phyloP scores from a whole-genome alignment of 352 stramenopile genomes.

The Pythium dissotocum region DNA sequence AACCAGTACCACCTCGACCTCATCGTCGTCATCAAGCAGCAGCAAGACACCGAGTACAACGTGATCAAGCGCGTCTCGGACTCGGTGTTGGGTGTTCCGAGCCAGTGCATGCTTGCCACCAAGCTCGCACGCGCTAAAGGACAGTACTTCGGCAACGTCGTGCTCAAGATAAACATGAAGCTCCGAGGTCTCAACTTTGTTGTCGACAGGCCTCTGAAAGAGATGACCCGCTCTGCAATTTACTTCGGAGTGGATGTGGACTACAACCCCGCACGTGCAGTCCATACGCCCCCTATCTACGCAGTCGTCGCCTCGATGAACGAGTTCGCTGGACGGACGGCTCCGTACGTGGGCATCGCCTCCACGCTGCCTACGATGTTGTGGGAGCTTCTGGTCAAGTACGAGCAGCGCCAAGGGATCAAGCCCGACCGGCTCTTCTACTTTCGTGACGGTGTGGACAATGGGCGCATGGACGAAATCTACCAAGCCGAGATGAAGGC shows the following conservation, averaged over 20 bases:
- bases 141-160: conserved; percentile 71
- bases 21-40: conserved; percentile 60
- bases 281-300: conserved; percentile 67
- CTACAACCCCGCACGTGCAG: conserved; percentile 44
- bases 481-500: conserved; percentile 17
- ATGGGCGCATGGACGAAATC: conserved; percentile 8
- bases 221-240: conserved; percentile 62
- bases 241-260: conserved; percentile 81
- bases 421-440: conserved; percentile 14
- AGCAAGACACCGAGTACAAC: conserved; percentile 46
- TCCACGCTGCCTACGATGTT: conserved; percentile 6
- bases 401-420: conserved; percentile 2
- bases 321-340: conserved; percentile 62
- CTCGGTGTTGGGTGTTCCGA: conserved; percentile 62
- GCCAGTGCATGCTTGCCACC: conserved; percentile 63
- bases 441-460: conserved; percentile 19
- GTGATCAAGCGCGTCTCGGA: conserved; percentile 82
- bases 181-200: conserved; percentile 68
- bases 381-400: conserved; percentile 19
- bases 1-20: conserved; percentile 28
- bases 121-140: conserved; percentile 44
- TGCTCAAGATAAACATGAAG: conserved; percentile 81
- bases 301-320: conserved; percentile 82
- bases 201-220: conserved; percentile 42
- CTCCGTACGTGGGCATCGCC: conserved; percentile 32